phyloP scores from a whole-genome alignment of 176 grass and related monocot genomes.

The Stipa capillata region DNA sequence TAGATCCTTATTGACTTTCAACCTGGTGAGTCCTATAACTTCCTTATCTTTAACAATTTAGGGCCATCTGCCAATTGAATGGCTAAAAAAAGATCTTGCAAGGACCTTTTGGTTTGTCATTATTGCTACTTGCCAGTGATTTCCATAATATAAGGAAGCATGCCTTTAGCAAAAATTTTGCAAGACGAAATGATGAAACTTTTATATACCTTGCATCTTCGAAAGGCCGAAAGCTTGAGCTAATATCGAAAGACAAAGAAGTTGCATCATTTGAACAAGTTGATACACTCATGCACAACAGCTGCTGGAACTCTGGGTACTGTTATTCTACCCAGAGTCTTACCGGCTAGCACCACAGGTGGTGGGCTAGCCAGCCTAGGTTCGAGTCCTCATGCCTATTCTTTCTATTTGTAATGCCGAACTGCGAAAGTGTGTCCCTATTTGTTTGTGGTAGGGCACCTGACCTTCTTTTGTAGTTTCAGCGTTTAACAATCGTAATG shows the following conservation, averaged over 20 bases:
- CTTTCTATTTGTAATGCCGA: not conserved
- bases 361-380: too few species aligned
- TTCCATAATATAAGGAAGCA: too few species aligned
- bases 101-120: not conserved
- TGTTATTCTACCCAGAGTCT: too few species aligned
- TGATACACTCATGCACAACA: not conserved
- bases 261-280: not conserved
- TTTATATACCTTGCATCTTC: not conserved
- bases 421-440: not conserved
- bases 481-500: not conserved
- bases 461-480: not conserved
- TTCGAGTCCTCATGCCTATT: too few species aligned
- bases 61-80: not conserved
- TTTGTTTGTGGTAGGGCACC: not conserved
- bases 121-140: not conserved
- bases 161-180: not conserved
- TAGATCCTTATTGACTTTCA: not conserved
- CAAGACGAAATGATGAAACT: not conserved
- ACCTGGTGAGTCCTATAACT: not conserved
- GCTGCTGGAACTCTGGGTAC: not conserved
- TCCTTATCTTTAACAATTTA: not conserved
- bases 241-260: not conserved
- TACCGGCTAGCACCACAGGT: too few species aligned
- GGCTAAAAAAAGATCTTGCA: not conserved
- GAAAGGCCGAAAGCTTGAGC: not conserved